Conservation (phyloP, 805 yeast species). For the Saccharomycopsis sp. region DNA sequence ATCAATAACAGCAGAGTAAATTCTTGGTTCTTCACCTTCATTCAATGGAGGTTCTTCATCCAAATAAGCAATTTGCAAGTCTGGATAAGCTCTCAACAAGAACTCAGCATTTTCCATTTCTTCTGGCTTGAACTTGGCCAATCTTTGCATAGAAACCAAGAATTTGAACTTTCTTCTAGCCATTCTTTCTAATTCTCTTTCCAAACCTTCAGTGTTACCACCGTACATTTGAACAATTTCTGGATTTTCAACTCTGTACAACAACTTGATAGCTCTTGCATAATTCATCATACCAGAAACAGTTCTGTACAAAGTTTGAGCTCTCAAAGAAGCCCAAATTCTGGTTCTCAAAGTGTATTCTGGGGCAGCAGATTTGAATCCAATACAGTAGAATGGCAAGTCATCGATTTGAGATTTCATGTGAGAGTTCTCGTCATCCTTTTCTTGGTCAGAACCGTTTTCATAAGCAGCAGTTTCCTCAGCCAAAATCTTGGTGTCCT, state of each 20-base stretch:
- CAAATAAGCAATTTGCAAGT: constrained; percentile 45
- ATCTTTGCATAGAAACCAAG: constrained; percentile 82
- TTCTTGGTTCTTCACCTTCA: constrained; percentile 26
- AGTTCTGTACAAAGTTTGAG: constrained; percentile 79
- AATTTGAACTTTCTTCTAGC: constrained; percentile 73
- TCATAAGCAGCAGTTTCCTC: constrained; percentile 37
- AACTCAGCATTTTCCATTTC: constrained; percentile 64
- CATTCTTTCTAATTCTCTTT: constrained; percentile 58
- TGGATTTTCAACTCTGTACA: constrained; percentile 60
- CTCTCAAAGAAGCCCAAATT: constrained; percentile 78
- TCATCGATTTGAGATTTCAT: constrained; percentile 37
- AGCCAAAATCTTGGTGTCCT: constrained; percentile 60
- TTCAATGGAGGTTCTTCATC: constrained; percentile 33
- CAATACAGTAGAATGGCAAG: constrained; percentile 62
- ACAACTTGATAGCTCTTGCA: constrained; percentile 57
- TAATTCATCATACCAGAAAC: constrained; percentile 80
- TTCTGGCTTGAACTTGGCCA: constrained; percentile 49
- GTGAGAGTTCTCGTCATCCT: constrained; percentile 38
- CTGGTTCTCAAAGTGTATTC: constrained; percentile 63
- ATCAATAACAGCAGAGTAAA: constrained; percentile 62
- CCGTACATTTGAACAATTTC: constrained; percentile 50
- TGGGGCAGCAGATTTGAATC: constrained; percentile 59
- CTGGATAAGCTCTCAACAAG: constrained; percentile 66
- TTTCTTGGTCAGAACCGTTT: constrained; percentile 23
- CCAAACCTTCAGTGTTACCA: constrained; percentile 49